These are phyloP conservation scores for Tricholoma terreum DNA, from an alignment of 768 basidiomycete species.

Conservation along the genomic window DNA sequence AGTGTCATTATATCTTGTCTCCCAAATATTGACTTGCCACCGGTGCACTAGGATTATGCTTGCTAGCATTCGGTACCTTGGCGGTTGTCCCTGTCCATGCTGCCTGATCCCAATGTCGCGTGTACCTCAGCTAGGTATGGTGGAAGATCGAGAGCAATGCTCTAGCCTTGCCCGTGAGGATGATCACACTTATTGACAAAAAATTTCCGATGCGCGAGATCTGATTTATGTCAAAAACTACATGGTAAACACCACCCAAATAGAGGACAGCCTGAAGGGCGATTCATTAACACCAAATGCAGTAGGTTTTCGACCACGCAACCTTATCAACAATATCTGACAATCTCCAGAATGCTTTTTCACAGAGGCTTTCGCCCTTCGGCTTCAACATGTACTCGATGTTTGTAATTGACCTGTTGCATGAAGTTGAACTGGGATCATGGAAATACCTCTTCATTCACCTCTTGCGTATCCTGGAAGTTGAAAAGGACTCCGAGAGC, in stretches of 20 bases:
- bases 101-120: conserved; percentile 11
- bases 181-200: not conserved
- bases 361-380: too few relatives aligned
- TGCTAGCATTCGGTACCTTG: conserved; percentile 16
- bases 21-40: too few relatives aligned
- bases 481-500: not conserved
- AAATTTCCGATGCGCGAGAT: conserved; percentile 14
- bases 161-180: conserved; percentile 2
- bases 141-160: not conserved
- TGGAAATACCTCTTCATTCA: too few relatives aligned
- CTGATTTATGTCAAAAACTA: conserved; percentile 21
- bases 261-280: too few relatives aligned
- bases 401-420: conserved; percentile 16
- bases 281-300: too few relatives aligned
- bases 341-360: not conserved
- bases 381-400: conserved; percentile 4
- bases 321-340: too few relatives aligned
- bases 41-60: conserved; percentile 23
- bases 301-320: not conserved
- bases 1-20: not conserved
- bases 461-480: too few relatives aligned
- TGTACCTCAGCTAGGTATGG: conserved; percentile 9
- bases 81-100: conserved; percentile 17
- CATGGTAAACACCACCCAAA: not conserved
- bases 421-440: too few relatives aligned